Percentiles rank a stretch among this genome's conserved stretches.
Conservation (phyloP, 1,139 yeast species). For the Suhomyces choctaworum region DNA sequence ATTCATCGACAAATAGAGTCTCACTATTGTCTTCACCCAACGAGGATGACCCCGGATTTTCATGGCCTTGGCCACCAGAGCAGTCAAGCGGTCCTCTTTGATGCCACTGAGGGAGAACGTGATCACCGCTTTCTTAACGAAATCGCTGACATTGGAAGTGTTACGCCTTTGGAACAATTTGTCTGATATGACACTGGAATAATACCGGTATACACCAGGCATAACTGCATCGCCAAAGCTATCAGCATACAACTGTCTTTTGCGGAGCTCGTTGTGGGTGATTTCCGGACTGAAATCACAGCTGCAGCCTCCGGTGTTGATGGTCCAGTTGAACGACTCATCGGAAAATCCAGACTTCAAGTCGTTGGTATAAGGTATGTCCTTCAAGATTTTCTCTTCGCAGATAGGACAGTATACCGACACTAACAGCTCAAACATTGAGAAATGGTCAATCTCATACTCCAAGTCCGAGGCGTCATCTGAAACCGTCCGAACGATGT, state of each 20-base stretch:
- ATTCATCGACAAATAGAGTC: constrained; percentile 22
- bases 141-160: constrained; percentile 6
- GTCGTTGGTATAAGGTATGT: constrained; percentile 19
- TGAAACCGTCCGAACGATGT: constrained; percentile 8
- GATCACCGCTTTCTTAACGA: constrained; percentile 4
- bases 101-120: neutral
- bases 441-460: constrained; percentile 4
- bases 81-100: neutral
- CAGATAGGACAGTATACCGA: constrained; percentile 25
- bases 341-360: constrained; percentile 26
- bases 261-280: constrained; percentile 23
- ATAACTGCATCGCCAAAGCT: constrained; percentile 11
- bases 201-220: constrained; percentile 17
- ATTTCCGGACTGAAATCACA: constrained; percentile 9
- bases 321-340: constrained; percentile 13
- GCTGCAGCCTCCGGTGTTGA: constrained; percentile 7
- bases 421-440: constrained; percentile 10
- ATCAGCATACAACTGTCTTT: constrained; percentile 27
- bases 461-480: constrained; percentile 2
- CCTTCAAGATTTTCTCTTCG: constrained; percentile 9
- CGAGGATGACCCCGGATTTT: neutral
- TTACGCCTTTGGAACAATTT: constrained; percentile 4
- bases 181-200: constrained; percentile 13
- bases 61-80: neutral
- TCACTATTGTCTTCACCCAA: constrained; percentile 9